Percentiles rank a stretch among this genome's conserved stretches.
Evolutionary conservation across 495 filamentous ascomycete genomes (phyloP).

Genomic region (Cetradonia linearis): DNA sequence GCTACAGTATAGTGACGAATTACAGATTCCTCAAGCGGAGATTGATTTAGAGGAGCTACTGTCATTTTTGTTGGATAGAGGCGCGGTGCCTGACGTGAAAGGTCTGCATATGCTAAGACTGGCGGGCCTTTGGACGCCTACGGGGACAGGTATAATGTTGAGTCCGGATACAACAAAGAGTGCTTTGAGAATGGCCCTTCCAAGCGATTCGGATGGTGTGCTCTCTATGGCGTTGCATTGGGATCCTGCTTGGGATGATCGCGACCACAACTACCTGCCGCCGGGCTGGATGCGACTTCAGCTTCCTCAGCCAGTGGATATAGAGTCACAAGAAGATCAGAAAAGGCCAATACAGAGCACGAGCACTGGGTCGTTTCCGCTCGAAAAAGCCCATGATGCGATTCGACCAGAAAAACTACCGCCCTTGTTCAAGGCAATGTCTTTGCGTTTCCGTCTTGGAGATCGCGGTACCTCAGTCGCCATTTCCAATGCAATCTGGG

Average conservation of each 20-base stretch:
- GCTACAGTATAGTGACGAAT: constrained; percentile 54
- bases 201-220: constrained; percentile 55
- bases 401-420: constrained; percentile 5
- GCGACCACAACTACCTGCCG: constrained; percentile 43
- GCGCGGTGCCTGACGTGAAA: constrained; percentile 47
- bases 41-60: constrained; percentile 52
- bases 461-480: neutral
- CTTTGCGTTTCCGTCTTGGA: constrained; percentile 13
- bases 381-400: neutral
- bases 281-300: constrained; percentile 52
- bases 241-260: constrained; percentile 47
- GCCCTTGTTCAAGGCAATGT: constrained; percentile 8
- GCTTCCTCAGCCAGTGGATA: constrained; percentile 24
- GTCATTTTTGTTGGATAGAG: constrained; percentile 51
- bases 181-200: constrained; percentile 41
- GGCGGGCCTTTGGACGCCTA: constrained; percentile 54
- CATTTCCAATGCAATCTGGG: constrained; percentile 8
- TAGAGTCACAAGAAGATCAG: neutral
- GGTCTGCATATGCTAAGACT: constrained; percentile 49
- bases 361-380: neutral
- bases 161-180: constrained; percentile 42
- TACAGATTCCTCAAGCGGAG: constrained; percentile 55
- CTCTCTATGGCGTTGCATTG: constrained; percentile 47
- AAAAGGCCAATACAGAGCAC: neutral
- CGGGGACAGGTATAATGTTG: constrained; percentile 47